Conservation (phyloP, 2,329 filamentous ascomycete genomes). For the Hawksworthiomyces lignivorus region DNA sequence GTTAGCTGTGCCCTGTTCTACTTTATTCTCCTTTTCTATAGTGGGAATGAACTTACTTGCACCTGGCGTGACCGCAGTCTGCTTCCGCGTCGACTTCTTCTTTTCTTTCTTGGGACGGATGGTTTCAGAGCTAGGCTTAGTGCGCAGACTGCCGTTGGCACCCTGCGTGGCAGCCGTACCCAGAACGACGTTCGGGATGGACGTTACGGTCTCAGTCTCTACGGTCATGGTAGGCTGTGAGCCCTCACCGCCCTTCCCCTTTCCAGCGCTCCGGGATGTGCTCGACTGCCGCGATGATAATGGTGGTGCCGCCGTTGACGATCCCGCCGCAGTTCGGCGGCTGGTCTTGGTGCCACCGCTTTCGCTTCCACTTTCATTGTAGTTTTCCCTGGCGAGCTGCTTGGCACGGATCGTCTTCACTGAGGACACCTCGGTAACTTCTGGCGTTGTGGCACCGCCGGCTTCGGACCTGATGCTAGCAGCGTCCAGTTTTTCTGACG, state of each 20-base stretch:
- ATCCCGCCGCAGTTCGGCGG: conserved; percentile 34
- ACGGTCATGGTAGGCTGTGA: conserved; percentile 89
- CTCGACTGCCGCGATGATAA: conserved; percentile 59
- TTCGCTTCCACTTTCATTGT: conserved; percentile 37
- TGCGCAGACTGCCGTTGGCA: conserved; percentile 63
- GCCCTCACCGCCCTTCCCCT: conserved; percentile 65
- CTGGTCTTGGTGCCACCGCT: conserved; percentile 45
- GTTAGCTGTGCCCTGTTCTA: neutral
- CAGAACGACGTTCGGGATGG: conserved; percentile 76
- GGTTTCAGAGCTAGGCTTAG: conserved; percentile 89
- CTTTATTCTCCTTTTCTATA: neutral
- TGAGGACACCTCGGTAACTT: conserved; percentile 30
- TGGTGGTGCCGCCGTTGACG: conserved; percentile 31
- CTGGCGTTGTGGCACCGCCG: conserved; percentile 29
- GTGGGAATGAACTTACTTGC: conserved; percentile 54
- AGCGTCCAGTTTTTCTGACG: conserved; percentile 40
- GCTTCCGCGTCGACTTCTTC: conserved; percentile 70
- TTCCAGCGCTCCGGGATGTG: conserved; percentile 54
- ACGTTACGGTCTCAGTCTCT: conserved; percentile 91
- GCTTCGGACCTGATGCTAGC: conserved; percentile 39
- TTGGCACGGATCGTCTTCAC: conserved; percentile 37
- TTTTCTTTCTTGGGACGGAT: conserved; percentile 92
- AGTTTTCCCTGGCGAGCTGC: conserved; percentile 50
- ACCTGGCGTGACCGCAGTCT: conserved; percentile 60
- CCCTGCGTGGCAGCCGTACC: conserved; percentile 58